Percentiles rank a stretch among this genome's conserved stretches.
phyloP scores from a whole-genome alignment of 305 asterid genomes.

The Fraxinus velutina region DNA sequence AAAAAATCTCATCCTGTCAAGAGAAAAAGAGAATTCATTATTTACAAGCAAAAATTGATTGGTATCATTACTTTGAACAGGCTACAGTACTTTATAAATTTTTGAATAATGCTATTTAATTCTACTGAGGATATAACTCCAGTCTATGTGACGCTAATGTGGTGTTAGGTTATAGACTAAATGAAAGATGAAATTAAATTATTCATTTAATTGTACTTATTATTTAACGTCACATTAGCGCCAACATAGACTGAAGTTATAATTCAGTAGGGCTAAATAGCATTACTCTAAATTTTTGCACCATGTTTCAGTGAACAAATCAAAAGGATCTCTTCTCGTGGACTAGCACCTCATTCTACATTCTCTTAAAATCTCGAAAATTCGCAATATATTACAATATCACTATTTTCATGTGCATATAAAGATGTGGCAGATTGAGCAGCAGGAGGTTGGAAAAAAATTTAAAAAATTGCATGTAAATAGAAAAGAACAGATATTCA shows the following conservation, averaged over 20 bases:
- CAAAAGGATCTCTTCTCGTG: neutral
- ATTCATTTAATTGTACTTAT: too few species aligned
- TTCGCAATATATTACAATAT: neutral
- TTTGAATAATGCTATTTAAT: neutral
- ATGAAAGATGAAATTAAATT: too few species aligned
- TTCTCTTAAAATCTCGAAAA: neutral
- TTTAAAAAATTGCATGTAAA: neutral
- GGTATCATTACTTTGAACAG: neutral
- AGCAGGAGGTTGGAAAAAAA: neutral
- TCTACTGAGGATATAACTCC: neutral
- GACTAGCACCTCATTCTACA: neutral
- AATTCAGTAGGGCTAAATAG: too few species aligned
- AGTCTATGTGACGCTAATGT: neutral
- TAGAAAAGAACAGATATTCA: neutral
- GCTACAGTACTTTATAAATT: neutral
- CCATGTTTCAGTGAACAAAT: neutral
- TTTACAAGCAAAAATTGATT: neutral
- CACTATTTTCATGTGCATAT: neutral
- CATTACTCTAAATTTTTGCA: neutral
- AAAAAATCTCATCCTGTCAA: conserved; percentile 84
- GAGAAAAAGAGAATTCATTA: conserved; percentile 17
- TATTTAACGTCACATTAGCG: too few species aligned
- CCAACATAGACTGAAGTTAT: too few species aligned
- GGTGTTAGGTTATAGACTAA: neutral
- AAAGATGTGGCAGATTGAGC: neutral